These are phyloP conservation scores for Tetragonia tetragonoides DNA, from an alignment of 148 eudicot genomes.

Conservation along the genomic window DNA sequence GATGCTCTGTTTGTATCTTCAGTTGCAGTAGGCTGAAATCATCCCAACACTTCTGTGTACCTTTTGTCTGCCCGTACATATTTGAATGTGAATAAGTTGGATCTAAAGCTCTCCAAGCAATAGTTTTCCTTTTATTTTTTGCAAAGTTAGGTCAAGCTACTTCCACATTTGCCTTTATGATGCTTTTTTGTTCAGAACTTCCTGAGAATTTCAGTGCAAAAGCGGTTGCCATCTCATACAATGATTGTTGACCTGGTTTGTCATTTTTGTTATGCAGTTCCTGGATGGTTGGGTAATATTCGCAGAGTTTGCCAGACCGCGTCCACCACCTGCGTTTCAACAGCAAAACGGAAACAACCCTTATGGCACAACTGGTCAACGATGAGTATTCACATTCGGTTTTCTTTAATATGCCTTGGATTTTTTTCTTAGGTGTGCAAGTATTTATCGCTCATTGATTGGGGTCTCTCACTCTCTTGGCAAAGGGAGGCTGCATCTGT, in stretches of 20 bases:
- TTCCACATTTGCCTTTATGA: neutral
- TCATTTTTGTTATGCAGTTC: slow-evolving; percentile 42
- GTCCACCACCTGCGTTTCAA: slow-evolving; percentile 32
- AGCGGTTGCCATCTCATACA: neutral
- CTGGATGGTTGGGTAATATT: slow-evolving; percentile 94
- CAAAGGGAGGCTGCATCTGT: neutral
- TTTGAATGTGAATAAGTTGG: neutral
- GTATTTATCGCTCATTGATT: slow-evolving; percentile 8
- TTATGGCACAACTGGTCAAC: slow-evolving; percentile 24
- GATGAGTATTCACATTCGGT: slow-evolving; percentile 2
- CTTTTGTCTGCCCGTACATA: neutral
- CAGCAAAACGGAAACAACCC: slow-evolving; percentile 35
- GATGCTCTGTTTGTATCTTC: neutral
- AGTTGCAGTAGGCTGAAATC: neutral
- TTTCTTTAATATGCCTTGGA: neutral
- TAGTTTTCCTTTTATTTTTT: neutral
- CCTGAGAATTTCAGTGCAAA: neutral
- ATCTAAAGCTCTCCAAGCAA: neutral
- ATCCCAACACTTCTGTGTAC: neutral
- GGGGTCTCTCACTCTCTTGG: neutral
- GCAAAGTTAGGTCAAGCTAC: neutral
- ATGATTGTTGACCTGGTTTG: neutral
- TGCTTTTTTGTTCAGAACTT: neutral
- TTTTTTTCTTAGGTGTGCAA: neutral
- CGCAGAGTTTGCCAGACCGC: slow-evolving; percentile 72